These are phyloP conservation scores for Astrephomene gubernaculifera DNA, from an alignment of 139 green algal genomes.

Conservation along the genomic window DNA sequence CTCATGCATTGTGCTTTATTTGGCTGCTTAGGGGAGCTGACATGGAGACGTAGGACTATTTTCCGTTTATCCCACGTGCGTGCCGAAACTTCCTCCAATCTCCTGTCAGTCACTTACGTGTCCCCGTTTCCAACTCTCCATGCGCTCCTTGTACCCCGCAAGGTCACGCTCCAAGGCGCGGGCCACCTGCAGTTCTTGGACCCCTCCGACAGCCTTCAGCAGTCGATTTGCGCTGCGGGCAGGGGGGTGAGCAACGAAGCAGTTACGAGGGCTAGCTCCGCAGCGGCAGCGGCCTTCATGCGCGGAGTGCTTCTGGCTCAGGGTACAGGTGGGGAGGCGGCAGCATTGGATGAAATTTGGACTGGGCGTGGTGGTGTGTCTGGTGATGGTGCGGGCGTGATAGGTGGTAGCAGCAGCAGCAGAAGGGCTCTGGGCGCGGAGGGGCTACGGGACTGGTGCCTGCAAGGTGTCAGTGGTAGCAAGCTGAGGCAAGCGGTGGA, in stretches of 20 bases:
- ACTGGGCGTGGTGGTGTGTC: too few relatives aligned
- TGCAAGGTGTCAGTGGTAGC: too few relatives aligned
- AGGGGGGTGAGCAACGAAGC: background rate
- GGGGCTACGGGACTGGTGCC: too few relatives aligned
- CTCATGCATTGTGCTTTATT: background rate
- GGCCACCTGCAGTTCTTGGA: constrained; percentile 43
- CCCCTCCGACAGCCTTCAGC: background rate
- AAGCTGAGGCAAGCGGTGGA: too few relatives aligned
- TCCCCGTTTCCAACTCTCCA: background rate
- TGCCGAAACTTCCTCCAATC: background rate
- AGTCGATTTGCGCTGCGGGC: constrained; percentile 14
- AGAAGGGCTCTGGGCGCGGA: too few relatives aligned
- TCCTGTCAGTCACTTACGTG: background rate
- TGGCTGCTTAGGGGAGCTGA: background rate
- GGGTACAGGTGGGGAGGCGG: too few relatives aligned
- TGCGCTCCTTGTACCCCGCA: background rate
- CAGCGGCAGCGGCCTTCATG: background rate
- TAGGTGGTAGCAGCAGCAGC: too few relatives aligned
- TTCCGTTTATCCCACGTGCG: background rate
- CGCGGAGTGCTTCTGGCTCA: too few relatives aligned
- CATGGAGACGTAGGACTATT: background rate
- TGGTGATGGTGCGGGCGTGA: too few relatives aligned
- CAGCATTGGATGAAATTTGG: too few relatives aligned
- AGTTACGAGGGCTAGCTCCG: background rate
- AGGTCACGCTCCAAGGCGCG: constrained; percentile 7